Percentiles rank a stretch among this genome's conserved stretches.
These are phyloP conservation scores for Fusarium phyllophilum DNA, from an alignment of 2,329 filamentous ascomycete species.

Conservation along the genomic window DNA sequence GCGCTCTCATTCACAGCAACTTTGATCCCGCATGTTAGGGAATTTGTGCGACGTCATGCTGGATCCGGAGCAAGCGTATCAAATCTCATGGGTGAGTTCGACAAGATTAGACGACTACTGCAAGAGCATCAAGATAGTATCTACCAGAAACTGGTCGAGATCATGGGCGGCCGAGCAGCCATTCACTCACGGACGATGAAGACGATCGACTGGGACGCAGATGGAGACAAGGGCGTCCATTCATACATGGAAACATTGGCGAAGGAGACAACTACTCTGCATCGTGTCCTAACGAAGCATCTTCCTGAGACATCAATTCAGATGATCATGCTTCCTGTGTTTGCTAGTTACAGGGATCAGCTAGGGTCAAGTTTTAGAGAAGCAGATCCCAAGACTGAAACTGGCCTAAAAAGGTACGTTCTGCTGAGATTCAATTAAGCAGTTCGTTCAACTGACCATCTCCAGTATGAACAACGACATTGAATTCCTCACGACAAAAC, in stretches of 20 bases:
- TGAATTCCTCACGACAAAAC: constrained; percentile 74
- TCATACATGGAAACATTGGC: constrained; percentile 87
- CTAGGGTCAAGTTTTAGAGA: constrained; percentile 77
- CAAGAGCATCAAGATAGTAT: constrained; percentile 93
- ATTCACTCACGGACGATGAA: constrained; percentile 80
- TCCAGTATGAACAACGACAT: constrained; percentile 80
- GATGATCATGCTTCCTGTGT: constrained; percentile 88
- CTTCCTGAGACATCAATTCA: constrained; percentile 79
- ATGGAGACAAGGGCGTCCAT: constrained; percentile 59
- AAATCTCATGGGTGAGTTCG: constrained; percentile 81
- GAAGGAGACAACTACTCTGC: constrained; percentile 86
- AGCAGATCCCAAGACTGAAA: constrained; percentile 71
- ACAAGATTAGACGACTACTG: constrained; percentile 83
- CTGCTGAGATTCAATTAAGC: background rate
- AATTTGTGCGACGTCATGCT: constrained; percentile 85
- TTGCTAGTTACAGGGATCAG: constrained; percentile 82
- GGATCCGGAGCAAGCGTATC: constrained; percentile 63
- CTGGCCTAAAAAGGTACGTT: constrained; percentile 76
- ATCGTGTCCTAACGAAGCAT: constrained; percentile 85
- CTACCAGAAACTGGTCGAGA: constrained; percentile 91
- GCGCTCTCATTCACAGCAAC: constrained; percentile 88
- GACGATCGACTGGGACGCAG: constrained; percentile 77
- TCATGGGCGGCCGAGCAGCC: constrained; percentile 82
- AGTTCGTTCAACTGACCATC: constrained; percentile 21
- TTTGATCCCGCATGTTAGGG: constrained; percentile 87